Evolutionary conservation across 805 yeast species (phyloP).

Genomic region (Candida nanaspora): DNA sequence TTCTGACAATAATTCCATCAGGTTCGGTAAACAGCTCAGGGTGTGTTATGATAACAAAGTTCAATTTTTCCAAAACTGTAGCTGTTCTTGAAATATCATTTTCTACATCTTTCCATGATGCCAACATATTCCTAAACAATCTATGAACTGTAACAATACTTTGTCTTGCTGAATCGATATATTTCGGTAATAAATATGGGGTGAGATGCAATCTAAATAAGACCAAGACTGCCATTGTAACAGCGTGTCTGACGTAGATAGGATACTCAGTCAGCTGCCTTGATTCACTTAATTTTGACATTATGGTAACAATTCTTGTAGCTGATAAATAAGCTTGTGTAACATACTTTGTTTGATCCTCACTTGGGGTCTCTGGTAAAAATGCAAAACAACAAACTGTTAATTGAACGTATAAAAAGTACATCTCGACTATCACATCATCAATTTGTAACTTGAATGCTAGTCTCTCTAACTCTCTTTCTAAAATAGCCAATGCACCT

Average conservation of each 20-base stretch:
- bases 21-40: constrained; percentile 73
- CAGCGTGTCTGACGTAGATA: constrained; percentile 79
- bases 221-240: constrained; percentile 69
- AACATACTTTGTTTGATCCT: constrained; percentile 80
- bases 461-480: constrained; percentile 68
- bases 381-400: constrained; percentile 87
- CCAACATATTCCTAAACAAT: constrained; percentile 74
- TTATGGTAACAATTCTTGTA: constrained; percentile 72
- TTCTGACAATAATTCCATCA: constrained; percentile 72
- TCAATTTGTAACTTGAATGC: constrained; percentile 61
- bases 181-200: constrained; percentile 63
- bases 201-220: constrained; percentile 78
- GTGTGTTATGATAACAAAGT: constrained; percentile 78
- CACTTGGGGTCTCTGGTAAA: constrained; percentile 81
- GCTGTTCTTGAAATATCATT: constrained; percentile 91
- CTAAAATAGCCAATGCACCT: constrained; percentile 68
- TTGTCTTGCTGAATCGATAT: constrained; percentile 84
- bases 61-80: constrained; percentile 80
- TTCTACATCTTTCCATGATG: constrained; percentile 87
- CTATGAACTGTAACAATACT: constrained; percentile 91
- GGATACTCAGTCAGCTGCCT: constrained; percentile 78
- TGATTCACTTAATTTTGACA: constrained; percentile 62
- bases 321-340: constrained; percentile 75
- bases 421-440: constrained; percentile 66
- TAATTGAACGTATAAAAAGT: constrained; percentile 68